Base-by-base conservation (phyloP, 2,329 filamentous ascomycete genomes). In the Fusarium abutilonis region DNA sequence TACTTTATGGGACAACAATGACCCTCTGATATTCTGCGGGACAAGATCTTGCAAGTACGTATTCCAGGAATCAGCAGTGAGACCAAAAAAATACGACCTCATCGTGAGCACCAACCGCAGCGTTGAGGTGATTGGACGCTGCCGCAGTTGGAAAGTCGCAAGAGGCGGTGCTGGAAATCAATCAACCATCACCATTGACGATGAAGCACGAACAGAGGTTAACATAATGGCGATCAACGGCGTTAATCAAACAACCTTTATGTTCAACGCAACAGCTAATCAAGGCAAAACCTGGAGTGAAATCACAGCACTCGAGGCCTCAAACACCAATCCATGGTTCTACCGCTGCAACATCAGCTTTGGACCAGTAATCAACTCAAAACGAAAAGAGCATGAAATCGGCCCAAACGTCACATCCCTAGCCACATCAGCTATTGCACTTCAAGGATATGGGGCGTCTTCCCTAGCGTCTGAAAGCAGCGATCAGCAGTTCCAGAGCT, bases 31-130 rank as follows among this genome's bases (percentile, higher is more conserved):
- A 9, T 82, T 76, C 55, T 71, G 71, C 17, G 73, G 75, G 19
- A 46, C 48, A 1, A 66, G 51, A 3, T 52, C 49, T 7, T 74
- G 76, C 52, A 63, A 64, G n/a, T 78, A 76, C 31, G 44, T 76
- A 11, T 82, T 81, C 47, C 72, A 74, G 31, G 79, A 80, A 39
- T 57, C 52, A 4, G 31, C 61, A 0, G n/a, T 52, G 9, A 52
- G 56, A 9, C 31, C 36, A 4, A 55, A 49, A 13, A 40, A 52
- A 6, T 61, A 62, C 9, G 53, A 67, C 4, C 45, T 66, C 6
- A 32, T 57, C 3, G 64, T 64, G 7, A 63, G 51, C 41, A 70
- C 68, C 4, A 55, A 56, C 4, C 44, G 68, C 1, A 67, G 38
- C 10, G 36, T 70, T 2, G 47, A 66, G 6, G 51, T 26, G 3